Evolutionary conservation across 2,329 filamentous ascomycete genomes (phyloP), one percentile per base, ranked within the genome.

Genomic region (Hymenoscyphus salicellus): DNA sequence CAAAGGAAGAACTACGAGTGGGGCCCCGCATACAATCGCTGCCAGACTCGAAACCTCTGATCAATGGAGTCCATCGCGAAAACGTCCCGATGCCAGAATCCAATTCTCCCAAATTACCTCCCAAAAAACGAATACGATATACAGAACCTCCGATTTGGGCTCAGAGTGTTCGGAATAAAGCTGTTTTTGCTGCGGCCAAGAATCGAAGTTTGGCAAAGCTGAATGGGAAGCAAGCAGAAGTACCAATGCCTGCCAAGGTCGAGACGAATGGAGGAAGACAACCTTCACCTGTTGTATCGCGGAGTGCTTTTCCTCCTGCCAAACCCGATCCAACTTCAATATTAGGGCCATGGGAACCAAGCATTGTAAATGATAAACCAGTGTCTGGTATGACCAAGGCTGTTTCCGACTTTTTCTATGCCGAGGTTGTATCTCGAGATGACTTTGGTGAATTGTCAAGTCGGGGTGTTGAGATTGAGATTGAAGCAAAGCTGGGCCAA

Each of bases 401-500:
- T 20, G 83, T 96, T n/a, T 91, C 89, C 66, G 91, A 96, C 74
- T 96, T 93, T 72, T 79, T 97, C 11, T 96, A 88, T 74, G 76
- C 85, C 58, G 82, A 89, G 63, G 88, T 95, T 20, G 83, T 95
- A 6, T 80, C 83, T 60, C 86, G 87, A 66, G 81, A 84, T n/a
- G 86, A 91, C 69, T 82, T 88, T 43, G 83, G 83, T 36, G 86
- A 90, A 70, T 84, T 90, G 23, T 77, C 80, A 17, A 84, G 84
- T 60, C 83, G 85, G 17, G 87, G 86, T 6, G 89, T 93, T 16
- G 85, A 92, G 66, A 88, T 97, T 61, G 95, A 99, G 77, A 91
- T 99, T 62, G 95, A 99, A 79, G 95, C 93, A 10, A 98, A 98
- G 77, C 82, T 98, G 58, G 95, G 95, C 20, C 89, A 87, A 30